Evolutionary conservation across 192 early-diverging fungal species (phyloP).

Genomic region (Entomortierella parvispora): DNA sequence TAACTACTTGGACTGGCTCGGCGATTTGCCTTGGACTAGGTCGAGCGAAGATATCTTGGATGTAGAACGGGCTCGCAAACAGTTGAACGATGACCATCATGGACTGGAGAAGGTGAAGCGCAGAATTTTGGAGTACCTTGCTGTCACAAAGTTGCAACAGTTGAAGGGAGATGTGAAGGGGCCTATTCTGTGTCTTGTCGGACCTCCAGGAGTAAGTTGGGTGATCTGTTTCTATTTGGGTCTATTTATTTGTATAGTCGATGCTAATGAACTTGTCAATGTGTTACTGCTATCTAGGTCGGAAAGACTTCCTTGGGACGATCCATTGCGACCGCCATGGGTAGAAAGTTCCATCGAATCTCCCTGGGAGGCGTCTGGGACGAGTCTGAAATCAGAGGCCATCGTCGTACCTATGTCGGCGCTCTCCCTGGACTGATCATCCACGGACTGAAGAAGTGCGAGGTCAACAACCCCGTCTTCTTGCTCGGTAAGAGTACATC

Average conservation of each 20-base stretch:
- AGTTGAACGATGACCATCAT: conserved; percentile 85
- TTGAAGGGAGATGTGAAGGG: conserved; percentile 76
- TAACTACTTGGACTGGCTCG: conserved; percentile 82
- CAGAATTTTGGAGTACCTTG: conserved; percentile 84
- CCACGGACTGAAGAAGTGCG: conserved; percentile 74
- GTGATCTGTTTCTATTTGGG: not conserved
- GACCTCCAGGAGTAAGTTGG: conserved; percentile 65
- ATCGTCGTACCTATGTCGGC: conserved; percentile 89
- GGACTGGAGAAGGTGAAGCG: conserved; percentile 85
- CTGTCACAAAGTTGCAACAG: conserved; percentile 76
- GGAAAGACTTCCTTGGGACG: conserved; percentile 89
- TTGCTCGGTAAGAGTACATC: conserved; percentile 64
- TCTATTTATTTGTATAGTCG: not conserved
- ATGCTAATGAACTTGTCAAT: not conserved
- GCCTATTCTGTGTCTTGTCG: conserved; percentile 81
- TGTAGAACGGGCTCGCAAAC: conserved; percentile 68
- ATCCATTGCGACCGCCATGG: conserved; percentile 80
- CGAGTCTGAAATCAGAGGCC: conserved; percentile 90
- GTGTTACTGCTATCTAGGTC: conserved; percentile 56
- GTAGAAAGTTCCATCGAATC: conserved; percentile 84
- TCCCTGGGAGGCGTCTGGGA: conserved; percentile 86
- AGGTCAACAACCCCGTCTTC: conserved; percentile 83
- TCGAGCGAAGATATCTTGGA: conserved; percentile 70
- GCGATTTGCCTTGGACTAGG: conserved; percentile 81
- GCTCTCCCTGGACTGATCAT: conserved; percentile 84